Evolutionary conservation across 805 yeast genomes (phyloP).

Genomic region (Candida methanosorbosa): DNA sequence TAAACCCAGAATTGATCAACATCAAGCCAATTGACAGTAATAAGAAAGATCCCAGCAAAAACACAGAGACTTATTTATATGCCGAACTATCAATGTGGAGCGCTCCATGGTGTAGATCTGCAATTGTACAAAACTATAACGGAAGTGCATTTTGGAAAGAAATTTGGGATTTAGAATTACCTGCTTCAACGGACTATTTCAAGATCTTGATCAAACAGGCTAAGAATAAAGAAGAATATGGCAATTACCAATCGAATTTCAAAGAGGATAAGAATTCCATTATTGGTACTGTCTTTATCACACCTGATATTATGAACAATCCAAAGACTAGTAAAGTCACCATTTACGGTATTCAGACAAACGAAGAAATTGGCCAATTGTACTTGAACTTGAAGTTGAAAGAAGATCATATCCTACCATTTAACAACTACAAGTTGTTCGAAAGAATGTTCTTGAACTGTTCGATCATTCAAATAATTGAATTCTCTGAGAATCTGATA

Average conservation of each 20-base stretch:
- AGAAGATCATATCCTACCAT: slow-evolving; percentile 53
- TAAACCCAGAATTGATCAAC: slow-evolving; percentile 17
- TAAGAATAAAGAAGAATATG: slow-evolving; percentile 15
- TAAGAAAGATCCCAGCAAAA: too few relatives aligned
- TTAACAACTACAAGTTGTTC: slow-evolving; percentile 49
- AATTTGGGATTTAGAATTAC: slow-evolving; percentile 53
- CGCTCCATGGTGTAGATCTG: slow-evolving; percentile 71
- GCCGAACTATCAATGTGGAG: slow-evolving; percentile 70
- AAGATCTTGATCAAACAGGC: slow-evolving; percentile 34
- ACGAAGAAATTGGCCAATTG: slow-evolving; percentile 46
- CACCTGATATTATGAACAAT: slow-evolving; percentile 39
- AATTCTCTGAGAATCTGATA: slow-evolving; percentile 29
- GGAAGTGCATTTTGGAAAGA: slow-evolving; percentile 79
- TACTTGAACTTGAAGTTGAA: slow-evolving; percentile 40
- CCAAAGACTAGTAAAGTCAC: slow-evolving; percentile 9
- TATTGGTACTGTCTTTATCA: slow-evolving; percentile 45
- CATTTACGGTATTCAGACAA: slow-evolving; percentile 25
- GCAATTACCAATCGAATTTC: too few relatives aligned
- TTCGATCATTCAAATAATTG: slow-evolving; percentile 43
- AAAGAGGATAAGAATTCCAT: too few relatives aligned
- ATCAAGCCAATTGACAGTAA: too few relatives aligned
- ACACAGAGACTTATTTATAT: too few relatives aligned
- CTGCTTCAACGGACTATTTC: slow-evolving; percentile 44
- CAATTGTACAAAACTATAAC: slow-evolving; percentile 38
- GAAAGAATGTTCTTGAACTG: slow-evolving; percentile 51